A percentile compares a stretch with the other conserved stretches of the same genome.
These are phyloP conservation scores for Aspergillus awamori DNA, from an alignment of 2,329 filamentous ascomycete species.

Conservation along the genomic window DNA sequence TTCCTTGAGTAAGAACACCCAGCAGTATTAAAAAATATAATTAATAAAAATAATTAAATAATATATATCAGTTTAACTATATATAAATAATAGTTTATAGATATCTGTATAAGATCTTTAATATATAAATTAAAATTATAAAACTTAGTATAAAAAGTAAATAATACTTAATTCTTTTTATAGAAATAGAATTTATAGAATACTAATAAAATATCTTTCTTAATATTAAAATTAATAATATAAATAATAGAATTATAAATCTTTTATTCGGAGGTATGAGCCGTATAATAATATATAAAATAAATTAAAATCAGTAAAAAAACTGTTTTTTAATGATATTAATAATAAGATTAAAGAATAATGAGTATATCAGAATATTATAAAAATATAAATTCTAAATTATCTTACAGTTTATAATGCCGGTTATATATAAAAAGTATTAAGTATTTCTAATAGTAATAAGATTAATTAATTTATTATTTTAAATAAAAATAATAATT, in stretches of 20 bases:
- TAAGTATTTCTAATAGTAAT: no score
- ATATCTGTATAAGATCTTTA: neutral
- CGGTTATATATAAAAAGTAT: neutral
- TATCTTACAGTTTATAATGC: no score
- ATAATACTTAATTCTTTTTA: slow-evolving; percentile 6
- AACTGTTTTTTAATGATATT: no score
- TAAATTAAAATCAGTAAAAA: no score
- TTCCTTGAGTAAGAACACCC: no score
- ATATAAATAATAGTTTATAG: neutral
- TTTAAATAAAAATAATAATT: no score
- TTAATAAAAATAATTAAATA: neutral
- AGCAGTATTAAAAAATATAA: neutral
- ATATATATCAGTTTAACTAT: neutral
- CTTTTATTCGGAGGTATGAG: neutral
- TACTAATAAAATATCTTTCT: neutral
- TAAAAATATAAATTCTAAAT: no score
- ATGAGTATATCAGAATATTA: neutral
- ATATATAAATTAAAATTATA: no score
- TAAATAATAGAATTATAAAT: neutral
- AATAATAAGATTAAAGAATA: no score
- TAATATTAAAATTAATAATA: slow-evolving; percentile 3
- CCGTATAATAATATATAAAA: neutral
- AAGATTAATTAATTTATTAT: no score
- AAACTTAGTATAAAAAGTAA: neutral
- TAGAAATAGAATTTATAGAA: neutral